These are phyloP conservation scores for Tetrastigma voinierianum DNA, from an alignment of 164 flowering plant genomes.

Conservation along the genomic window DNA sequence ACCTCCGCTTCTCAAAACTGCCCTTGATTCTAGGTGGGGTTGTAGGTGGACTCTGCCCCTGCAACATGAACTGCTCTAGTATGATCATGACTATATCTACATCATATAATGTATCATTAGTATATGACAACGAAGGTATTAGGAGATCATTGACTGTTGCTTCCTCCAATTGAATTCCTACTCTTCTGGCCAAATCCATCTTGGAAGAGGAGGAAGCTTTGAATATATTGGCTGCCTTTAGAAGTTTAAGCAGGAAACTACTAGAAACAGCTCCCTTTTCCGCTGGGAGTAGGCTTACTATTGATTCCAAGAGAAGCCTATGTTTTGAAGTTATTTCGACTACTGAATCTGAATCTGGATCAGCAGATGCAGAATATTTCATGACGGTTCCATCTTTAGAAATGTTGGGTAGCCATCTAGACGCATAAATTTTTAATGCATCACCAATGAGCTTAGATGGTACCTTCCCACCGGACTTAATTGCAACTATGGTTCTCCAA, in stretches of 20 bases:
- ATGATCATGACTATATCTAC: conserved; percentile 70
- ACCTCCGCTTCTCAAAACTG: conserved; percentile 62
- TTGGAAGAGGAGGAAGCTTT: conserved; percentile 73
- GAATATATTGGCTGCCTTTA: conserved; percentile 75
- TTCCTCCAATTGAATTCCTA: conserved; percentile 82
- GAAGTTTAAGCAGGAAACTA: conserved; percentile 72
- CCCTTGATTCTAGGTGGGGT: conserved; percentile 60
- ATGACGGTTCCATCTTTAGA: conserved; percentile 35
- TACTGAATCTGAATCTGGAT: conserved; percentile 37
- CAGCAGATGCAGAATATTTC: conserved; percentile 31
- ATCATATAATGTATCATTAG: conserved; percentile 55
- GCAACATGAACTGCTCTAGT: conserved; percentile 79
- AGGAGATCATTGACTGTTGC: conserved; percentile 74
- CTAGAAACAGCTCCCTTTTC: conserved; percentile 81
- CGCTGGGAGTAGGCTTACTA: conserved; percentile 73
- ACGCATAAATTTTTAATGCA: conserved; percentile 74
- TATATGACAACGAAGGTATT: conserved; percentile 56
- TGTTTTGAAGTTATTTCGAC: conserved; percentile 48
- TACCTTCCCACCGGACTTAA: conserved; percentile 68
- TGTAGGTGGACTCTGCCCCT: conserved; percentile 86
- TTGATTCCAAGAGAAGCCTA: conserved; percentile 74
- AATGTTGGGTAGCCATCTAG: conserved; percentile 72
- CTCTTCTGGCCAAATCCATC: conserved; percentile 72
- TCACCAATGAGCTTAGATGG: conserved; percentile 71
- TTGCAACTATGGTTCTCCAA: conserved; percentile 74